Base-by-base conservation (phyloP, 352 stramenopile species). In the Globisporangium nunn region DNA sequence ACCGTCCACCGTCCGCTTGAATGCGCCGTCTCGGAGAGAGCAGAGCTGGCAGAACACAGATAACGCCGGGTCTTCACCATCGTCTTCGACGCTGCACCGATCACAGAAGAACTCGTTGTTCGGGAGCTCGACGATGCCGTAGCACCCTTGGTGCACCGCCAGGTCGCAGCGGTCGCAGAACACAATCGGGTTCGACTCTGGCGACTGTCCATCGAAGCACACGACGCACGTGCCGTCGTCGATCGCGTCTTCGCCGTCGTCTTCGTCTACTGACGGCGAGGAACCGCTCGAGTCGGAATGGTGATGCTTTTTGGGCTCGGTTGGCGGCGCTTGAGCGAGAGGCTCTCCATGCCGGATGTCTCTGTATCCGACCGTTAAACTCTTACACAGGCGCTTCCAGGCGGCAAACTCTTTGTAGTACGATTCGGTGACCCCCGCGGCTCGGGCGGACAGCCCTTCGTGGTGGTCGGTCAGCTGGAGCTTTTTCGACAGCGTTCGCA, bases 101-200 rank as follows among this genome's bases (percentile, higher is more conserved):
- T 96, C 84, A 56, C 88, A 96, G 58, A 87, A 92, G 60, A 95
- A 96, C 63, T 96, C 85, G 64, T 71, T 92, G 52, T 68, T 88
- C 7, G 82, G 84, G 14, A 95, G 82, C 48, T 93, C 76, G 4
- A 74, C 70, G 48, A 96, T 77, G 50, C 88, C 88, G 50, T 96
- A 96, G 68, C 88, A 96, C 8, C 78, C 75, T 61, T 92, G 85
- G 56, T 96, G 88, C 23, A 96, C 85, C n/a, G 85, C 85, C 31
- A 96, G 67, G 58, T 94, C 81, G 54, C 88, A 96, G 12, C 79
- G 72, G 63, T 96, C 88, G 50, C 88, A 96, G 55, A 95, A 95
- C 18, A 96, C 84, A 56, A 96, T 96, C 6, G 84, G 83, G 56
- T 96, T 95, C 10, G 75, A 74, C 60, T 96, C 88, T 0, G 87